These are phyloP conservation scores for Colletotrichum cordylinicola DNA, from an alignment of 2,329 filamentous ascomycete genomes.

Conservation along the genomic window DNA sequence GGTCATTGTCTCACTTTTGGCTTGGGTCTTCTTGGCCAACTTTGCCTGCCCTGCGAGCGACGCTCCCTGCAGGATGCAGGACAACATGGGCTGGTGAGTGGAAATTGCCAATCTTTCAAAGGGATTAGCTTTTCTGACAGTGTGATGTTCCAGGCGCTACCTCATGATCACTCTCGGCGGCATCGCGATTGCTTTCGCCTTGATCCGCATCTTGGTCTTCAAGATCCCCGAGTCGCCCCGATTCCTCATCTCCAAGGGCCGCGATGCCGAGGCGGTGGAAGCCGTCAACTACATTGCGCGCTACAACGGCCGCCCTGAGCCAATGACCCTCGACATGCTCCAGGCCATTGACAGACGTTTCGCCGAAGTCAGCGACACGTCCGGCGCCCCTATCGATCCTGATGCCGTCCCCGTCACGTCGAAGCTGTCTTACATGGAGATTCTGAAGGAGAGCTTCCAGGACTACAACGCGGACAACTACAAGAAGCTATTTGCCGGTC, in stretches of 20 bases:
- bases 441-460: constrained; percentile 25
- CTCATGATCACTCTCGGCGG: constrained; percentile 49
- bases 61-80: constrained; percentile 37
- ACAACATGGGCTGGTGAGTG: constrained; percentile 53
- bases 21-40: constrained; percentile 48
- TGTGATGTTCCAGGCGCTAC: constrained; percentile 37
- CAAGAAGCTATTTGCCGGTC: constrained; percentile 34
- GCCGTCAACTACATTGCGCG: constrained; percentile 52
- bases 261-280: constrained; percentile 51
- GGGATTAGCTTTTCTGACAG: neutral
- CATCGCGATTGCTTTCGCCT: constrained; percentile 47
- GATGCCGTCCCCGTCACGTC: neutral
- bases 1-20: constrained; percentile 48
- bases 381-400: neutral
- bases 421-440: constrained; percentile 28
- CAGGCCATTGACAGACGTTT: constrained; percentile 22
- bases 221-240: constrained; percentile 53
- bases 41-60: constrained; percentile 42
- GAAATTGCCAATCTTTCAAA: constrained; percentile 2
- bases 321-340: constrained; percentile 42
- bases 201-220: constrained; percentile 52
- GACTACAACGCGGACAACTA: constrained; percentile 29
- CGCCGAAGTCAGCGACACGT: neutral
- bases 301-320: constrained; percentile 38
- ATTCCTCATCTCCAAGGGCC: constrained; percentile 47